These are phyloP conservation scores for Fusarium annulatum DNA, from an alignment of 2,329 filamentous ascomycete species.

Conservation along the genomic window DNA sequence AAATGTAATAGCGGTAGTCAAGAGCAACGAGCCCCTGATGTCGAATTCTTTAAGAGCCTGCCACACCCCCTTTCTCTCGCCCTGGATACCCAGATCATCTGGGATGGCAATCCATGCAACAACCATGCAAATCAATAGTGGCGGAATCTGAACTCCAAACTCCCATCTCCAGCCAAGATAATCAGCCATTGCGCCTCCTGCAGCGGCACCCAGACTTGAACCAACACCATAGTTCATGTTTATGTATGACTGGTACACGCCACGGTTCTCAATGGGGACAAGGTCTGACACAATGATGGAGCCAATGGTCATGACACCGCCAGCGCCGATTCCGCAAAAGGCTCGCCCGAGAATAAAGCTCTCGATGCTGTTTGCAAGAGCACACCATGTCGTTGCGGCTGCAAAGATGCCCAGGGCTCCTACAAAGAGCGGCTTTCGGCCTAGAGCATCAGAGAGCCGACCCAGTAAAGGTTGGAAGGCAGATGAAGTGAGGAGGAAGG, in stretches of 20 bases:
- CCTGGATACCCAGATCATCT: constrained; percentile 61
- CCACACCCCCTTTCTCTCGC: constrained; percentile 55
- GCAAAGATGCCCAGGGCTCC: constrained; percentile 71
- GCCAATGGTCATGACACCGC: constrained; percentile 75
- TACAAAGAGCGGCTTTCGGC: constrained; percentile 74
- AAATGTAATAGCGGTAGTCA: constrained; percentile 65
- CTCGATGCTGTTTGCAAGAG: constrained; percentile 72
- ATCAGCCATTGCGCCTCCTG: constrained; percentile 77
- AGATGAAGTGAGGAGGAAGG: constrained; percentile 81
- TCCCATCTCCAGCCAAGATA: constrained; percentile 79
- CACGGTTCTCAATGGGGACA: constrained; percentile 76
- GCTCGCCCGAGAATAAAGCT: constrained; percentile 77
- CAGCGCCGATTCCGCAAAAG: constrained; percentile 78
- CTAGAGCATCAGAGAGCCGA: constrained; percentile 78
- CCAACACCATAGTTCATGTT: constrained; percentile 73
- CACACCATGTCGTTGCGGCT: constrained; percentile 75
- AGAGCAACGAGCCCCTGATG: constrained; percentile 62
- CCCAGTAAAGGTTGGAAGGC: constrained; percentile 81
- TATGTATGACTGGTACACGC: constrained; percentile 77
- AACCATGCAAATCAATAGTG: constrained; percentile 58
- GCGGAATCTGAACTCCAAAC: constrained; percentile 71
- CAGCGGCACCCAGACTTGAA: constrained; percentile 71
- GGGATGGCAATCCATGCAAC: constrained; percentile 63
- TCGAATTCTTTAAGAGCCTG: constrained; percentile 68
- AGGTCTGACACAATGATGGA: constrained; percentile 79